Percentiles rank a stretch among this genome's conserved stretches.
phyloP scores from a whole-genome alignment of 495 filamentous ascomycete genomes.

The Terfezia boudieri region DNA sequence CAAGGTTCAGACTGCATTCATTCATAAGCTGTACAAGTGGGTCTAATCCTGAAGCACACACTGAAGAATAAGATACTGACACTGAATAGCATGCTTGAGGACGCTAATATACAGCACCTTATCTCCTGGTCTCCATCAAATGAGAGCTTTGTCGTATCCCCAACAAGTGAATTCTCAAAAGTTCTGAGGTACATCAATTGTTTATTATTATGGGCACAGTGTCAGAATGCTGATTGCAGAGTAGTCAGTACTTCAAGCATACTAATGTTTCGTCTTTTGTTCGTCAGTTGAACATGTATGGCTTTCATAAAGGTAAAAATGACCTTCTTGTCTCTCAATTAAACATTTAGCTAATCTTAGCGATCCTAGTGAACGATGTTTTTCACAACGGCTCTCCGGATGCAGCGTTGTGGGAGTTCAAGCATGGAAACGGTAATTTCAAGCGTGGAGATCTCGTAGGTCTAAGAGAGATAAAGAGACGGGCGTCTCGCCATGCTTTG shows the following conservation, averaged over 20 bases:
- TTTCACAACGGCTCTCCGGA: conserved; percentile 95
- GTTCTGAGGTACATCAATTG: conserved; percentile 61
- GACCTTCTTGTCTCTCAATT: not conserved
- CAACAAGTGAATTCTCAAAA: conserved; percentile 93
- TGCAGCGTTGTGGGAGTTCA: conserved; percentile 94
- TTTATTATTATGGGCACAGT: not conserved
- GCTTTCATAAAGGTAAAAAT: conserved; percentile 86
- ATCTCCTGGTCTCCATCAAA: conserved; percentile 88
- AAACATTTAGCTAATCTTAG: not conserved
- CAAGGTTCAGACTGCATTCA: conserved; percentile 98
- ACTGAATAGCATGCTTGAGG: conserved; percentile 68
- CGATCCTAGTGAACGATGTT: conserved; percentile 68
- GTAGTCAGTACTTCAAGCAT: conserved; percentile 90
- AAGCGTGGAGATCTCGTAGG: conserved; percentile 83
- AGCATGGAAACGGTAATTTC: conserved; percentile 94
- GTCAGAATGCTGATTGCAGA: conserved; percentile 10
- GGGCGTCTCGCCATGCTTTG: conserved; percentile 85
- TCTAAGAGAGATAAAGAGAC: conserved; percentile 82
- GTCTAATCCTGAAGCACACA: conserved; percentile 9
- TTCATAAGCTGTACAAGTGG: conserved; percentile 98
- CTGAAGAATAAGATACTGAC: not conserved
- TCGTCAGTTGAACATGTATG: conserved; percentile 96
- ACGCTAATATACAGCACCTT: conserved; percentile 72
- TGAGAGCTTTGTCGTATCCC: conserved; percentile 97
- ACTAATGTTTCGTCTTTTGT: conserved; percentile 99